Conservation (phyloP, 163 green algal species). For the Picocystis sp. region DNA sequence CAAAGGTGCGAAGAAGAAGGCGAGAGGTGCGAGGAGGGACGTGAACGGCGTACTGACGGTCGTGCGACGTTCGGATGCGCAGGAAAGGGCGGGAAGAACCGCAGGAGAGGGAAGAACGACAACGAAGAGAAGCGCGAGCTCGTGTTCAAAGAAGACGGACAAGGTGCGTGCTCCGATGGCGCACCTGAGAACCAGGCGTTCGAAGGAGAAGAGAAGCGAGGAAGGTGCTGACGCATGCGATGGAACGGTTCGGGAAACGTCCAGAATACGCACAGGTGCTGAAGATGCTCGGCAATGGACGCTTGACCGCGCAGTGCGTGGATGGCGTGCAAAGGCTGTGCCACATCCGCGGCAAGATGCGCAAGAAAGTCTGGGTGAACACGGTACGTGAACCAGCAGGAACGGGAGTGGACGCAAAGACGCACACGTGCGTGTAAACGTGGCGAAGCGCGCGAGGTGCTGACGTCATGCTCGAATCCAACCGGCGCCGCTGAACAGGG, state of each 20-base stretch:
- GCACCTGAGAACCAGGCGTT: neutral
- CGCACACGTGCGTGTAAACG: too few relatives aligned
- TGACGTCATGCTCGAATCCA: neutral
- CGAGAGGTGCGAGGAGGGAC: too few relatives aligned
- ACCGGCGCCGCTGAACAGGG: slow-evolving; percentile 24
- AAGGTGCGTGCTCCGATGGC: slow-evolving; percentile 27
- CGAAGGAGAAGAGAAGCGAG: too few relatives aligned
- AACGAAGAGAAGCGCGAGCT: slow-evolving; percentile 97
- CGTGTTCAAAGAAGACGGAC: slow-evolving; percentile 98
- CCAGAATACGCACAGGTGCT: slow-evolving; percentile 87
- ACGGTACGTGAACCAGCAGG: slow-evolving; percentile 16
- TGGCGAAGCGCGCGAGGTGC: neutral
- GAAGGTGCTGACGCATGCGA: too few relatives aligned
- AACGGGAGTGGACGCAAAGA: too few relatives aligned
- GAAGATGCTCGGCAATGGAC: slow-evolving; percentile 96
- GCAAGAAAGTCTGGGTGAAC: slow-evolving; percentile 95
- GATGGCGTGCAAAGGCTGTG: slow-evolving; percentile 93
- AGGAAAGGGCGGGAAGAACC: too few relatives aligned
- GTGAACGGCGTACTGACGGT: too few relatives aligned
- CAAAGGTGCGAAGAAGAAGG: too few relatives aligned
- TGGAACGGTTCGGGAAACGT: neutral
- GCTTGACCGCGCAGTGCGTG: slow-evolving; percentile 94
- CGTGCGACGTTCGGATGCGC: too few relatives aligned
- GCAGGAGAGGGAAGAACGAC: slow-evolving; percentile 77
- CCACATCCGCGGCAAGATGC: slow-evolving; percentile 99